phyloP scores from a whole-genome alignment of 129 eudicot genomes.

The Helichrysum umbraculigerum region DNA sequence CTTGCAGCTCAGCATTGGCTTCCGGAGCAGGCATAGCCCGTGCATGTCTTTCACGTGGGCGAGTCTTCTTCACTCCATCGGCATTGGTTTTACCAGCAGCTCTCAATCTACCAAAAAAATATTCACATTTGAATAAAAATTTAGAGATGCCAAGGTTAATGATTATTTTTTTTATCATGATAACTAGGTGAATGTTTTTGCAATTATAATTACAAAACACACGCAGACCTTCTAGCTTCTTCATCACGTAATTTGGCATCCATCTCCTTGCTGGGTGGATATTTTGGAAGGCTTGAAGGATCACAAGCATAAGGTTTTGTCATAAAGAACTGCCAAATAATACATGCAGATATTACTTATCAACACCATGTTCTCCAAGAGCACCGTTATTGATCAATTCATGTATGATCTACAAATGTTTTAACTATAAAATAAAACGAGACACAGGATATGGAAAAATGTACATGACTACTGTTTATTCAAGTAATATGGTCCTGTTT shows the following conservation, averaged over 20 bases:
- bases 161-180: neutral
- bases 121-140: neutral
- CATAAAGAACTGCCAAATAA: conserved; percentile 61
- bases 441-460: neutral
- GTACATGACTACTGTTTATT: neutral
- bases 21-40: conserved; percentile 84
- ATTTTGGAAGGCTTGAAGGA: conserved; percentile 90
- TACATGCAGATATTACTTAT: neutral
- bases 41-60: conserved; percentile 60
- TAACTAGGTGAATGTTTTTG: conserved; percentile 5
- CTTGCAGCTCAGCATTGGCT: conserved; percentile 87
- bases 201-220: neutral
- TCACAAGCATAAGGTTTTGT: conserved; percentile 94
- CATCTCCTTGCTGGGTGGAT: conserved; percentile 97
- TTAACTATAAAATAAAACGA: neutral
- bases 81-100: conserved; percentile 67
- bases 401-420: neutral
- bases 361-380: neutral
- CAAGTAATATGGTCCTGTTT: neutral
- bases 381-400: neutral
- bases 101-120: conserved; percentile 52
- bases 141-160: neutral
- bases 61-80: conserved; percentile 60
- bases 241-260: conserved; percentile 93
- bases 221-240: conserved; percentile 76